Evolutionary conservation across 306 rosid genomes (phyloP), one percentile per base, ranked within the genome.

Genomic region (Carpinus fangiana): DNA sequence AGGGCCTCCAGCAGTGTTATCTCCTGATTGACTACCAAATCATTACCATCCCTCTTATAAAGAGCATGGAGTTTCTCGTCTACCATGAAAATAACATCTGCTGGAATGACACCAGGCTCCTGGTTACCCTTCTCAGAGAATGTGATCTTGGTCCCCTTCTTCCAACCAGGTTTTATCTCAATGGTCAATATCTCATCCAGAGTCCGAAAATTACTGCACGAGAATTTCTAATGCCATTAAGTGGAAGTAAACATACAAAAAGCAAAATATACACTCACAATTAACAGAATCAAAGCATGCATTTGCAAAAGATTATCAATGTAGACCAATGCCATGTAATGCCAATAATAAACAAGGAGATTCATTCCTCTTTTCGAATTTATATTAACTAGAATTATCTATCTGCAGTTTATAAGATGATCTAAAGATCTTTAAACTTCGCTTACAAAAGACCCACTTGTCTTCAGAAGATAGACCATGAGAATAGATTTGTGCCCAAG

Each of bases 111-210:
- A 38, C 96, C 96, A 14, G 90, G 96, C 83, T 90, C 94, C 74
- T 93, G 93, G 83, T 95, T 90, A 79, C 99, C 98, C 86, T 91
- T 95, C 87, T 91, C 94, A 0, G 94, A 90, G 84, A 95, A 95
- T 64, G 97, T 91, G 55, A 95, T 81, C 90, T 90, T 95, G 36
- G 98, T 95, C 57, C 99, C 99, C 82, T 91, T 95, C 85, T 95
- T 95, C 99, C 99, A 95, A 56, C 99, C 99, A 34, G 98, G 96
- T 82, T 83, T 93, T 72, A 95, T 81, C 81, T 95, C 93, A 17
- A 95, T 87, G 12, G 98, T 93, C 86, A 95, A 80, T 75, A 95
- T 93, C 94, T 95, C 99, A 80, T 91, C 99, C 83, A 86, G 80
- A 10, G 81, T 85, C 71, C 79, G 86, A 60, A 53, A 72, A 70